Percentiles rank a stretch among this genome's conserved stretches.
phyloP scores from a whole-genome alignment of 495 filamentous ascomycete species.

The Aspergillus sclerotioniger region DNA sequence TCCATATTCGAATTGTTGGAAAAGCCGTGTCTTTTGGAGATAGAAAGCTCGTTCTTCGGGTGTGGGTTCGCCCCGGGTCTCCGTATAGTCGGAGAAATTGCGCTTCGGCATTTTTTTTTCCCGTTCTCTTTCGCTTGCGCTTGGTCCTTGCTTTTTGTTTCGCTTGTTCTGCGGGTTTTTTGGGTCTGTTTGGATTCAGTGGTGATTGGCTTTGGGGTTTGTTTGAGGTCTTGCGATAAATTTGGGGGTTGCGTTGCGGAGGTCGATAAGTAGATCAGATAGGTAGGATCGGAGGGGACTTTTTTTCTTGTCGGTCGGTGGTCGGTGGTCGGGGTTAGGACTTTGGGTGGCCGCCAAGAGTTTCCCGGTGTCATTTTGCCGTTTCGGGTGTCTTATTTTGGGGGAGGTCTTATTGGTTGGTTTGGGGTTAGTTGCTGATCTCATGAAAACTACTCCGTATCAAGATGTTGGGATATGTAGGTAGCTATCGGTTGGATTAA shows the following conservation, averaged over 20 bases:
- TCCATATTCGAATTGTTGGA: slow-evolving; percentile 55
- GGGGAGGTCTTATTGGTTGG: background rate
- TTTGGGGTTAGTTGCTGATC: background rate
- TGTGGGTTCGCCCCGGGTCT: slow-evolving; percentile 14
- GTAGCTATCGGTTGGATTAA: too few relatives aligned
- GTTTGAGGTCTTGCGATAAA: too few relatives aligned
- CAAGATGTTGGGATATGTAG: too few relatives aligned
- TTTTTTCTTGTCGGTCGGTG: background rate
- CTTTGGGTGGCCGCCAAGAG: background rate
- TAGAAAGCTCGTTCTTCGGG: slow-evolving; percentile 14
- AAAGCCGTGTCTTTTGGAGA: slow-evolving; percentile 41
- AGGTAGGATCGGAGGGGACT: too few relatives aligned
- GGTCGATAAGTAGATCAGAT: background rate
- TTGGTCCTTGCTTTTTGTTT: slow-evolving; percentile 1
- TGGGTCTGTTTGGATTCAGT: background rate
- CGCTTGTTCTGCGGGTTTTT: background rate
- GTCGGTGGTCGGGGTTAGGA: background rate
- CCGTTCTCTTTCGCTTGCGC: background rate
- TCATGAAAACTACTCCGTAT: too few relatives aligned
- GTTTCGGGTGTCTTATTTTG: background rate
- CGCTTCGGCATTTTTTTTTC: slow-evolving; percentile 45
- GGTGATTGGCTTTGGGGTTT: background rate
- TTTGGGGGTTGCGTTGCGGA: background rate
- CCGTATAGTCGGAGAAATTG: slow-evolving; percentile 39
- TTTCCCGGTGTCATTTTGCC: background rate